phyloP scores from a whole-genome alignment of 768 basidiomycete species.

The Rhodocollybia butyracea region DNA sequence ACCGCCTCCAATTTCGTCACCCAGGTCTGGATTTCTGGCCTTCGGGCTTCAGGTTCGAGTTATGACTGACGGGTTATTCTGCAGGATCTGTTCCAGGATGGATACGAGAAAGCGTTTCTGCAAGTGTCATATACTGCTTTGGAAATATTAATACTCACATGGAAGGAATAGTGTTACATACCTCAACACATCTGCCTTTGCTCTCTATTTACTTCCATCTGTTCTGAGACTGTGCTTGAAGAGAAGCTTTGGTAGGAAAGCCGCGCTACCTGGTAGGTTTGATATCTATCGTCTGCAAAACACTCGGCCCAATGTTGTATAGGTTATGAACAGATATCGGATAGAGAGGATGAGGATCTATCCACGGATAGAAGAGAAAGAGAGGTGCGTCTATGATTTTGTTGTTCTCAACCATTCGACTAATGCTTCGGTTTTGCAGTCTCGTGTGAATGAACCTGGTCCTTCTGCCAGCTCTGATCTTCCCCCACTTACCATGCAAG shows the following conservation, averaged over 20 bases:
- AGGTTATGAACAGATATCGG: too few relatives aligned
- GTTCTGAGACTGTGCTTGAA: conserved; percentile 1
- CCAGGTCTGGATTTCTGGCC: conserved; percentile 51
- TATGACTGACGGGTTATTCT: conserved; percentile 11
- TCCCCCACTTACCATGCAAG: conserved; percentile 49
- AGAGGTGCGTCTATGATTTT: too few relatives aligned
- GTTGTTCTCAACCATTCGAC: too few relatives aligned
- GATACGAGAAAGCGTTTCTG: conserved; percentile 92
- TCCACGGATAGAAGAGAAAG: too few relatives aligned
- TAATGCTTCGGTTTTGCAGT: neutral
- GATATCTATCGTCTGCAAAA: neutral
- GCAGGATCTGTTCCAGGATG: conserved; percentile 51
- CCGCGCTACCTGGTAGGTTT: neutral
- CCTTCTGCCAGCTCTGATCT: conserved; percentile 10
- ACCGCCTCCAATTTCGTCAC: conserved; percentile 86
- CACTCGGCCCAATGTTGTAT: too few relatives aligned
- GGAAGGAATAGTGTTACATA: conserved; percentile 69
- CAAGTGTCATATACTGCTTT: conserved; percentile 28
- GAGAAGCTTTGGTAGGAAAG: neutral
- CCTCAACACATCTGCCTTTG: conserved; percentile 87
- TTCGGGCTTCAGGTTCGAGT: neutral
- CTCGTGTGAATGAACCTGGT: conserved; percentile 2
- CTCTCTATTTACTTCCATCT: conserved; percentile 73
- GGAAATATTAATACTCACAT: neutral
- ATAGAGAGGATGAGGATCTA: too few relatives aligned